These are phyloP conservation scores for Trichophaea hybrida DNA, from an alignment of 2,329 filamentous ascomycete genomes.

Conservation along the genomic window DNA sequence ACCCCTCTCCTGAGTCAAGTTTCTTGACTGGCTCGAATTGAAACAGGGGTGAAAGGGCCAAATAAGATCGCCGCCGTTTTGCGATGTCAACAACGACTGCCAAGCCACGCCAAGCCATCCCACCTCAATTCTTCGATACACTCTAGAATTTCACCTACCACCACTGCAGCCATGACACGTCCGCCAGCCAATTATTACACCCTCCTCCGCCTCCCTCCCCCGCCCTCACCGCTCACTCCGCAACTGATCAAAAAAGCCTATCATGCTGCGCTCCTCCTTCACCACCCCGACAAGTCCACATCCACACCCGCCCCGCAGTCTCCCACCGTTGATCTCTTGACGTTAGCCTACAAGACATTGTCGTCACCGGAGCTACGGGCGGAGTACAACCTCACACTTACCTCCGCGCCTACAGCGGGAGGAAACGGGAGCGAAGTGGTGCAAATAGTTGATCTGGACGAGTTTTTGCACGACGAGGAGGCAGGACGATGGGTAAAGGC, in stretches of 20 bases:
- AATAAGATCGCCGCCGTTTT: neutral
- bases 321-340: slow-evolving; percentile 45
- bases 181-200: slow-evolving; percentile 38
- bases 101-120: neutral
- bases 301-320: neutral
- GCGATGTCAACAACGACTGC: neutral
- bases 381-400: slow-evolving; percentile 38
- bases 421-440: slow-evolving; percentile 32
- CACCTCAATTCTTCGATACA: neutral
- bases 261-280: slow-evolving; percentile 47
- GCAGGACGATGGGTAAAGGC: slow-evolving; percentile 38
- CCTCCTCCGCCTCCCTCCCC: slow-evolving; percentile 44
- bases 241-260: slow-evolving; percentile 48
- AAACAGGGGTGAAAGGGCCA: no score
- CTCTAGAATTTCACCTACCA: neutral
- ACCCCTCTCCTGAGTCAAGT: no score
- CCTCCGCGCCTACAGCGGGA: neutral
- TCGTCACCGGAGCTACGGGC: slow-evolving; percentile 38
- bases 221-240: slow-evolving; percentile 34
- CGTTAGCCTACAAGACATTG: slow-evolving; percentile 43
- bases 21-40: no score
- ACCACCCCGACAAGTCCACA: slow-evolving; percentile 48
- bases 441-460: slow-evolving; percentile 51
- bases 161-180: neutral
- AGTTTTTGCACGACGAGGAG: slow-evolving; percentile 41